Base-by-base conservation (phyloP, 805 yeast species). In the Sugiyamaella mastotermitis region DNA sequence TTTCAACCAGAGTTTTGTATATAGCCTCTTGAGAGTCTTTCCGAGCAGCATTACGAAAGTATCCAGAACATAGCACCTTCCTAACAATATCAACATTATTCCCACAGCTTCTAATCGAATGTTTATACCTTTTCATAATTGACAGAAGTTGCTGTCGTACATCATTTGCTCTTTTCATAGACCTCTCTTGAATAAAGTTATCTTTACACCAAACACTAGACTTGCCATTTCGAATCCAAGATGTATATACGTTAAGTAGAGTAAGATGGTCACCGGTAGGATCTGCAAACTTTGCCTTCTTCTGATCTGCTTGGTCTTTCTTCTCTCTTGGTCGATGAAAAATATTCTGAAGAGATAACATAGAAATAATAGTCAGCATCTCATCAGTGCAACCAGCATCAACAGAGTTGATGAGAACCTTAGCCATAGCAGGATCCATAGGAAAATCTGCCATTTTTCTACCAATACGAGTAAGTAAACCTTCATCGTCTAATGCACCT, bases 391-490 rank as follows among this genome's bases (percentile, higher is more conserved):
- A 87, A 1, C 72, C 66, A 35, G 67, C 68, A 10, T 68, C 68
- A 0, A 73, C 74, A 35, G 94, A 78, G 1, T 76, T 64, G 9
- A 90, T 58, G 22, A 92, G 56, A 5, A 80, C 77, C 55, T 83
- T 85, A 5, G 96, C 80, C 51, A 87, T 69, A 69, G 84, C 84
- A 3, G 97, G 97, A 49, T 86, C 94, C 46, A 88, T 72, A 0
- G 98, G 98, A 50, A 88, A 84, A 42, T 80, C 86, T 1, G 95
- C 81, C 96, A 92, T 88, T 45, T 76, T 74, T 30, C 81, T 61
- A 0, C 98, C 99, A 1, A 78, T 54, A 33, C 73, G 66, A 0
- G 97, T 90, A 27, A 92, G 63, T 35, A 74, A 69, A 0, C 97
- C 98, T 40, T 72, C 71, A 7, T 80, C 77, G 49, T 83, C 86